These are phyloP conservation scores for Sporothrix humicola DNA, from an alignment of 2,329 filamentous ascomycete genomes.

Conservation along the genomic window DNA sequence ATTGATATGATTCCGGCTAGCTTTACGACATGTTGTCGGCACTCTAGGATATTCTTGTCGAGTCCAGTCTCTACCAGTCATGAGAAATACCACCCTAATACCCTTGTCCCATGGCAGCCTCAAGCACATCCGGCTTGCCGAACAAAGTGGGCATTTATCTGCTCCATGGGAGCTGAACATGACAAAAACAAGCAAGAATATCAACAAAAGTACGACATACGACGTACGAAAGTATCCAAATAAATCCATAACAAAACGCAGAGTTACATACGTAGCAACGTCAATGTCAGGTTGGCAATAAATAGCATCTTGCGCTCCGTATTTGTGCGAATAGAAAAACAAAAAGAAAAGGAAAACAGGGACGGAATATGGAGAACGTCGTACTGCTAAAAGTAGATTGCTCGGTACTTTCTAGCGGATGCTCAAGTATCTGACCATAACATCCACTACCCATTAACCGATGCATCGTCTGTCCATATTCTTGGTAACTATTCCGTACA, in stretches of 20 bases:
- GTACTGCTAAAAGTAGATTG: constrained; percentile 10
- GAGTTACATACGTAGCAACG: too few relatives aligned
- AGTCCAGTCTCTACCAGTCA: neutral
- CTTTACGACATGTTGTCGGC: too few relatives aligned
- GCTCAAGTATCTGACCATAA: neutral
- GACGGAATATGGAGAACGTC: constrained; percentile 1
- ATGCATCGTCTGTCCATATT: too few relatives aligned
- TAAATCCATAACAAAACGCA: too few relatives aligned
- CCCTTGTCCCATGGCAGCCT: neutral
- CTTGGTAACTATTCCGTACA: neutral
- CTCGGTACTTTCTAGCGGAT: neutral
- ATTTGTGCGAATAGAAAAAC: neutral
- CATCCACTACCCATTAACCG: neutral
- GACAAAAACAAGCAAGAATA: neutral
- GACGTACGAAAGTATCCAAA: too few relatives aligned
- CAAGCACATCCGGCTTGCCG: neutral
- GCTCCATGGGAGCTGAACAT: neutral
- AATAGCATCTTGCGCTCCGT: neutral
- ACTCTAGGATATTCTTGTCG: neutral
- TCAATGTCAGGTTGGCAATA: neutral
- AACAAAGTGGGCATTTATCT: constrained; percentile 1
- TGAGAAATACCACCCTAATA: neutral
- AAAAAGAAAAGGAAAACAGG: neutral
- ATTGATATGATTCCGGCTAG: neutral
- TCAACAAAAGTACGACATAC: neutral